Conservation (phyloP, 2,329 filamentous ascomycete species). For the Claviceps pusilla region DNA sequence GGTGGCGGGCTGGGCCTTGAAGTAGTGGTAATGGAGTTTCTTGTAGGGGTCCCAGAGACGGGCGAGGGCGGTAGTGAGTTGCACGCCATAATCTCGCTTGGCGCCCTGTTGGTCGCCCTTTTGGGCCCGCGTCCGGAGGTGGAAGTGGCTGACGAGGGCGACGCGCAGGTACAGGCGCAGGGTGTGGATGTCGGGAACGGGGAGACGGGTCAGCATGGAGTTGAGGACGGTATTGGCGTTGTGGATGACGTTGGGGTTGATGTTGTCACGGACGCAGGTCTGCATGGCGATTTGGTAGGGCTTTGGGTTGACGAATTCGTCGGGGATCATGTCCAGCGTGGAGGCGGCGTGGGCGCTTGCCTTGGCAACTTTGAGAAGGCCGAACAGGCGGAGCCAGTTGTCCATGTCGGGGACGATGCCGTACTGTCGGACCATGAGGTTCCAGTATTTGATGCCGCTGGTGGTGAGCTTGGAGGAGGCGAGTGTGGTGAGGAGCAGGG, state of each 20-base stretch:
- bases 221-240: slow-evolving; percentile 52
- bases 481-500: slow-evolving; percentile 52
- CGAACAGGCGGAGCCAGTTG: slow-evolving; percentile 56
- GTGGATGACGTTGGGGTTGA: slow-evolving; percentile 53
- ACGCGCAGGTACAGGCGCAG: slow-evolving; percentile 42
- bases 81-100: slow-evolving; percentile 31
- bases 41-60: slow-evolving; percentile 36
- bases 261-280: slow-evolving; percentile 59
- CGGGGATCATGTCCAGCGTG: slow-evolving; percentile 41
- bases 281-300: slow-evolving; percentile 61
- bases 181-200: slow-evolving; percentile 33
- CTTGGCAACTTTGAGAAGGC: slow-evolving; percentile 48
- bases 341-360: slow-evolving; percentile 47
- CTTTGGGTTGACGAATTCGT: slow-evolving; percentile 26
- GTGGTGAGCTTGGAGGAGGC: slow-evolving; percentile 43
- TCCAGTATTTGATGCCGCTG: slow-evolving; percentile 65
- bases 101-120: slow-evolving; percentile 18
- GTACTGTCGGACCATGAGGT: slow-evolving; percentile 46
- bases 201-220: slow-evolving; percentile 34
- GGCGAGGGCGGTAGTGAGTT: slow-evolving; percentile 35
- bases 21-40: slow-evolving; percentile 22
- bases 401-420: slow-evolving; percentile 55
- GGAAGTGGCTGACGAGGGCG: slow-evolving; percentile 32
- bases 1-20: slow-evolving; percentile 9
- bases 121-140: slow-evolving; percentile 20